These are phyloP conservation scores for Monosporascus sp. DNA, from an alignment of 2,329 filamentous ascomycete species.

Conservation along the genomic window DNA sequence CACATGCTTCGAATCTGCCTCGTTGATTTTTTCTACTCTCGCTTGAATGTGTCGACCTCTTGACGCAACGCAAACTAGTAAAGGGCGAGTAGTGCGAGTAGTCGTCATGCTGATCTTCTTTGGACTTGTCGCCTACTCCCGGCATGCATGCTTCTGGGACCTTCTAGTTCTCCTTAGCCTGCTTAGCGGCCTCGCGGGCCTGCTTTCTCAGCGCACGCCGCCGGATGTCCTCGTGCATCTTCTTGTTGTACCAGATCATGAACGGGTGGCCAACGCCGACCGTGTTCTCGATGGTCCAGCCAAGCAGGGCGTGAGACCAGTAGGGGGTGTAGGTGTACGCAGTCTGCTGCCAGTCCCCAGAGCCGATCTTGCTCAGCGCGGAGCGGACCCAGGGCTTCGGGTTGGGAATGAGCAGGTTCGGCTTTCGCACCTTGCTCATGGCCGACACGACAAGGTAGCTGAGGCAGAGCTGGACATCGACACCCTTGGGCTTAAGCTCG, in stretches of 20 bases:
- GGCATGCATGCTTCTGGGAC: background rate
- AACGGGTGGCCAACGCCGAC: conserved; percentile 44
- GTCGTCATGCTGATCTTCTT: too few species aligned
- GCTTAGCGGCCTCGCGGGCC: conserved; percentile 55
- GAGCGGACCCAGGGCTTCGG: conserved; percentile 77
- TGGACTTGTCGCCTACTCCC: background rate
- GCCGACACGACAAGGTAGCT: conserved; percentile 91
- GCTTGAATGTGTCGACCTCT: too few species aligned
- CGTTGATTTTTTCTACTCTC: too few species aligned
- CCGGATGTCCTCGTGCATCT: conserved; percentile 79
- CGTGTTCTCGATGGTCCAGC: conserved; percentile 68
- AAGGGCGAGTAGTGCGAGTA: too few species aligned
- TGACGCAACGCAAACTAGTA: too few species aligned
- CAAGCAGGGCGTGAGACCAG: conserved; percentile 87
- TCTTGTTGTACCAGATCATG: conserved; percentile 46
- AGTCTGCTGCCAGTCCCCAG: conserved; percentile 71
- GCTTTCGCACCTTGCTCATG: conserved; percentile 90
- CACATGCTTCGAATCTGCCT: too few species aligned
- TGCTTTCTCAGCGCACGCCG: conserved; percentile 71
- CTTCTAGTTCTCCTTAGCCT: conserved; percentile 60
- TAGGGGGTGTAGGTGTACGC: conserved; percentile 85
- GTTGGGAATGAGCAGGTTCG: conserved; percentile 72
- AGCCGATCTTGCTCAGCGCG: conserved; percentile 75
- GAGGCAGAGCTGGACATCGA: conserved; percentile 87
- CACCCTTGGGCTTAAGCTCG: conserved; percentile 73